Conservation (phyloP, 2,329 filamentous ascomycete genomes). For the Ceratocystis cacaofunesta region DNA sequence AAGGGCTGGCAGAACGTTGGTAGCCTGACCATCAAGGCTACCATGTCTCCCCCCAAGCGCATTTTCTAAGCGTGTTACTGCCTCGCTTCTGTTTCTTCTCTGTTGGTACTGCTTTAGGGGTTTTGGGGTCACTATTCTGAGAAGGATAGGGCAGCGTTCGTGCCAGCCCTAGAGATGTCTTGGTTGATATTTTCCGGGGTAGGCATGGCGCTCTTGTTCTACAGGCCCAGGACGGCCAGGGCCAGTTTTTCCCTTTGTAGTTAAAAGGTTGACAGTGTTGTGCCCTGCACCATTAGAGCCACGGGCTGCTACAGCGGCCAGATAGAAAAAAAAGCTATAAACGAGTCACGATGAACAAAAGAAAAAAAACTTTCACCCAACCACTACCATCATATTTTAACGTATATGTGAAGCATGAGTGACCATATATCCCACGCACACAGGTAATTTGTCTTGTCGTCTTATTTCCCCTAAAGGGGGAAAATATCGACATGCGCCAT, state of each 20-base stretch:
- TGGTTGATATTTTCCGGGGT: neutral
- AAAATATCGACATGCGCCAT: neutral
- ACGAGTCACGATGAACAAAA: constrained; percentile 8
- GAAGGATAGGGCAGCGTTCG: neutral
- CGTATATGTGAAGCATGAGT: too few relatives aligned
- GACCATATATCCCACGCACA: too few relatives aligned
- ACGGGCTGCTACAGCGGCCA: neutral
- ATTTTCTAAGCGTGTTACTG: constrained; percentile 59
- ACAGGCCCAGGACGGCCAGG: neutral
- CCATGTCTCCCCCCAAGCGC: constrained; percentile 97
- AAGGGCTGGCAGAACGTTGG: constrained; percentile 99
- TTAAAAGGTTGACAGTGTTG: neutral
- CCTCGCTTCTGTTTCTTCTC: constrained; percentile 19
- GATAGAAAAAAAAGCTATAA: constrained; percentile 5
- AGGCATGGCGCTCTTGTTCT: neutral
- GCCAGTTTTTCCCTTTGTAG: neutral
- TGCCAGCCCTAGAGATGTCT: neutral
- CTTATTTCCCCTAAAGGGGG: neutral
- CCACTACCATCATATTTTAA: too few relatives aligned
- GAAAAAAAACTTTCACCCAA: neutral
- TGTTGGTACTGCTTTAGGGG: neutral
- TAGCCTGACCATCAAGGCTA: constrained; percentile 98
- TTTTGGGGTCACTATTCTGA: constrained; percentile 2
- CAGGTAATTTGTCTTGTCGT: neutral
- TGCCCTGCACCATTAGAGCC: constrained; percentile 1